These are phyloP conservation scores for Globisporangium solare DNA, from an alignment of 352 stramenopile species.

Conservation along the genomic window DNA sequence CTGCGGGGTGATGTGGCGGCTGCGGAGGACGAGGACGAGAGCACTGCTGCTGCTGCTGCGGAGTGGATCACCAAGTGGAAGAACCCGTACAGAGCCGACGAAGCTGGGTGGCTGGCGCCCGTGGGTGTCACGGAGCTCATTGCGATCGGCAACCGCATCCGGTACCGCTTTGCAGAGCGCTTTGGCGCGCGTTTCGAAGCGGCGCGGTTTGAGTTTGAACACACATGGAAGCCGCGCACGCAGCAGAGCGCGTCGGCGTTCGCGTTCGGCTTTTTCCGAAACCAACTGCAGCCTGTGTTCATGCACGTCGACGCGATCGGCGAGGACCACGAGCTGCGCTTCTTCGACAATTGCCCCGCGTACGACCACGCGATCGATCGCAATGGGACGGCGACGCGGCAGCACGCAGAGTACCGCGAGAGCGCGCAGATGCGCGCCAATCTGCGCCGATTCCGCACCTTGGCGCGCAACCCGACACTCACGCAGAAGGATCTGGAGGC, in stretches of 20 bases:
- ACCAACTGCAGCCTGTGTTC: slow-evolving; percentile 45
- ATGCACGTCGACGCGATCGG: slow-evolving; percentile 46
- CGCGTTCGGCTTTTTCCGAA: slow-evolving; percentile 67
- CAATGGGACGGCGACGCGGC: slow-evolving; percentile 54
- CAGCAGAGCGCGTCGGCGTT: slow-evolving; percentile 73
- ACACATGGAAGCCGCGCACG: slow-evolving; percentile 83
- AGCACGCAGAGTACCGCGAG: slow-evolving; percentile 49
- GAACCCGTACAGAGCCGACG: slow-evolving; percentile 41
- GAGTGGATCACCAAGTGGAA: slow-evolving; percentile 43
- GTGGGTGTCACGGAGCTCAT: slow-evolving; percentile 59
- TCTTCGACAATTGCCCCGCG: slow-evolving; percentile 77
- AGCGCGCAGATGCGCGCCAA: slow-evolving; percentile 50
- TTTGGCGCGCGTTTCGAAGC: slow-evolving; percentile 24
- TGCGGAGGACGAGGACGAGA: background rate
- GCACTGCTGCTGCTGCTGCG: background rate
- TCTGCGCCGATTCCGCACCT: slow-evolving; percentile 37
- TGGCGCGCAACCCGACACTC: slow-evolving; percentile 10
- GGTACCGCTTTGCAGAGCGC: slow-evolving; percentile 31
- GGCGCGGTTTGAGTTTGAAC: slow-evolving; percentile 52
- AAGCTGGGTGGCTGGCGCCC: slow-evolving; percentile 48
- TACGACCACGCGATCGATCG: slow-evolving; percentile 55
- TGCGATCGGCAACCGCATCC: slow-evolving; percentile 47
- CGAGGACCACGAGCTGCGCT: slow-evolving; percentile 60
- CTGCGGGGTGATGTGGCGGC: slow-evolving; percentile 11
- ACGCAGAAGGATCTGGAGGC: slow-evolving; percentile 68